Conservation (phyloP, 1,139 yeast species). For the Magnusiomyces ingens region DNA sequence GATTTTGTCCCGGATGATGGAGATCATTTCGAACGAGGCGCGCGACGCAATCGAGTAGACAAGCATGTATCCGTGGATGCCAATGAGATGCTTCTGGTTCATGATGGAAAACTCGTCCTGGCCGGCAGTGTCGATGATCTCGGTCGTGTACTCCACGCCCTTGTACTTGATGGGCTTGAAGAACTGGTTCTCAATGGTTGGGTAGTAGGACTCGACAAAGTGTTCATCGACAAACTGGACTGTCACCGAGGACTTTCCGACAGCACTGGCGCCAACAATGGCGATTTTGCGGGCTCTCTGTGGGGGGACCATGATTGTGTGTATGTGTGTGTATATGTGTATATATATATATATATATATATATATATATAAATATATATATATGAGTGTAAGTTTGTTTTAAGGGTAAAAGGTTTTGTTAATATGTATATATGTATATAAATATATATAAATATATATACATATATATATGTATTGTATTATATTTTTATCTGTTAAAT, state of each 20-base stretch:
- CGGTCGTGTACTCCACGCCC: conserved; percentile 74
- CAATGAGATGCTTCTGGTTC: conserved; percentile 75
- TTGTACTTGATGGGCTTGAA: conserved; percentile 63
- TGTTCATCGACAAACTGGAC: conserved; percentile 85
- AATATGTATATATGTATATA: background rate
- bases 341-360: background rate
- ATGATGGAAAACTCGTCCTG: conserved; percentile 78
- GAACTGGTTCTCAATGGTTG: conserved; percentile 88
- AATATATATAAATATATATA: background rate
- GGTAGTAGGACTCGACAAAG: conserved; percentile 84
- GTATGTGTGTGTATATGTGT: background rate
- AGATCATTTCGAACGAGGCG: conserved; percentile 71
- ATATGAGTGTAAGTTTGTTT: background rate
- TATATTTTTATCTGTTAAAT: background rate
- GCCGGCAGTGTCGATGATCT: conserved; percentile 92
- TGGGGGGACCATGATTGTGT: conserved; percentile 17
- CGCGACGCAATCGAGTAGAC: conserved; percentile 79
- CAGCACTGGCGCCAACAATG: conserved; percentile 84
- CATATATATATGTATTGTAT: background rate
- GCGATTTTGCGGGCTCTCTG: conserved; percentile 68
- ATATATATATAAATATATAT: background rate
- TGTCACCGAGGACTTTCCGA: conserved; percentile 82
- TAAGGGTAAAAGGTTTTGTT: background rate
- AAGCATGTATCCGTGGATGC: conserved; percentile 77
- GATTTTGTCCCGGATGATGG: conserved; percentile 76